Evolutionary conservation across 2,329 filamentous ascomycete genomes (phyloP).

Genomic region (Nannizzia gypsea): DNA sequence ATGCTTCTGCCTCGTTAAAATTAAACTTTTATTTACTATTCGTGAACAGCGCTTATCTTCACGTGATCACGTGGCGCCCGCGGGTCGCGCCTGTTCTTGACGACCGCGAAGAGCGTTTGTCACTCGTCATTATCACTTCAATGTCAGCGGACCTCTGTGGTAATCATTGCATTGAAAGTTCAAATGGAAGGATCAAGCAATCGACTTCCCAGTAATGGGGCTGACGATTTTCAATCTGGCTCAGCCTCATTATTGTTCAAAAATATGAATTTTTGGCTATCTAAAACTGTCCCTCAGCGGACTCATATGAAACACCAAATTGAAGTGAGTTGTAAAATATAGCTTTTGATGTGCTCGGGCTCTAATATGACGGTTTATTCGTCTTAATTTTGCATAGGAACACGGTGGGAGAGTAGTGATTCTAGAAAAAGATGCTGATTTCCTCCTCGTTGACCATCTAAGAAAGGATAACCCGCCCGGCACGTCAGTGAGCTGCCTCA

Average conservation of each 20-base stretch:
- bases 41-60: not conserved
- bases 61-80: not conserved
- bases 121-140: not conserved
- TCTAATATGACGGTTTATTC: not conserved
- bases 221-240: not conserved
- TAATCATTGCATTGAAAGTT: not conserved
- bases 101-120: no score
- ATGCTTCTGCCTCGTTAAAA: not conserved
- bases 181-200: not conserved
- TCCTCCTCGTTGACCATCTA: slow-evolving; percentile 48
- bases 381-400: slow-evolving; percentile 20
- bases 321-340: slow-evolving; percentile 20
- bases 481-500: slow-evolving; percentile 27
- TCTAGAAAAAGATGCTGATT: slow-evolving; percentile 45
- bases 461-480: slow-evolving; percentile 39
- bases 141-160: not conserved
- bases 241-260: slow-evolving; percentile 34
- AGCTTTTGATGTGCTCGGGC: not conserved
- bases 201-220: not conserved
- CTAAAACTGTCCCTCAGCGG: slow-evolving; percentile 43
- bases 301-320: slow-evolving; percentile 39
- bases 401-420: slow-evolving; percentile 46
- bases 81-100: slow-evolving; percentile 3
- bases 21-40: not conserved
- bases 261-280: slow-evolving; percentile 47